Conservation (phyloP, 805 yeast genomes). For the Ogataea parapolymorpha region DNA sequence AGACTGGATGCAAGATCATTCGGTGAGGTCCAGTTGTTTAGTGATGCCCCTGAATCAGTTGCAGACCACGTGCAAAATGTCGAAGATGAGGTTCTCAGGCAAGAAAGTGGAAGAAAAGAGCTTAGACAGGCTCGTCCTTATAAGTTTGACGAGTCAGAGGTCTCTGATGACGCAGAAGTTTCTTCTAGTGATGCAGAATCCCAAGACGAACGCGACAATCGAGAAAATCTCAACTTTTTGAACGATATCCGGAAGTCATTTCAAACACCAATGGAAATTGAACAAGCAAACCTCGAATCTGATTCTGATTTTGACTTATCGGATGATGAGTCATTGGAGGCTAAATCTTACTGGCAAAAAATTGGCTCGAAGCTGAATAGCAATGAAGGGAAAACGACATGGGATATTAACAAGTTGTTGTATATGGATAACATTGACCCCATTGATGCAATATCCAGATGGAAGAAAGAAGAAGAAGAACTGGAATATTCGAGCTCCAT, state of each 20-base stretch:
- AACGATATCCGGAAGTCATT: too few relatives aligned
- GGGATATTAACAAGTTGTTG: slow-evolving; percentile 80
- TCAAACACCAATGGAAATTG: slow-evolving; percentile 25
- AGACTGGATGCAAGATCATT: slow-evolving; percentile 49
- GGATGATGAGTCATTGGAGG: slow-evolving; percentile 39
- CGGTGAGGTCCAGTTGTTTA: slow-evolving; percentile 71
- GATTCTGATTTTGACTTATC: slow-evolving; percentile 45
- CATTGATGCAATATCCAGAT: slow-evolving; percentile 63
- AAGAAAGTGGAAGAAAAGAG: slow-evolving; percentile 59
- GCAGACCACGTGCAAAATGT: slow-evolving; percentile 40
- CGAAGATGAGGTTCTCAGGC: slow-evolving; percentile 32
- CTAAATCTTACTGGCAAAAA: slow-evolving; percentile 35
- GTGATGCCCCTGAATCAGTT: slow-evolving; percentile 36
- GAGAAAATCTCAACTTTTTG: too few relatives aligned
- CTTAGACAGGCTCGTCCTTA: slow-evolving; percentile 45
- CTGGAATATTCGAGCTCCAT: slow-evolving; percentile 20
- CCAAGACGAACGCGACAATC: too few relatives aligned
- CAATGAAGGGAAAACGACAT: slow-evolving; percentile 47
- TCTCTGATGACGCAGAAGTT: neutral
- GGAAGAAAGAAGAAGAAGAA: slow-evolving; percentile 56
- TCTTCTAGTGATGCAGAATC: too few relatives aligned
- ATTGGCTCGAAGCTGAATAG: slow-evolving; percentile 64
- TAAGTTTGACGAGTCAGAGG: neutral
- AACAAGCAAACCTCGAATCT: slow-evolving; percentile 35
- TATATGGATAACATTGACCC: slow-evolving; percentile 80